phyloP scores from a whole-genome alignment of 805 yeast species.

The Metschnikowia lunata region DNA sequence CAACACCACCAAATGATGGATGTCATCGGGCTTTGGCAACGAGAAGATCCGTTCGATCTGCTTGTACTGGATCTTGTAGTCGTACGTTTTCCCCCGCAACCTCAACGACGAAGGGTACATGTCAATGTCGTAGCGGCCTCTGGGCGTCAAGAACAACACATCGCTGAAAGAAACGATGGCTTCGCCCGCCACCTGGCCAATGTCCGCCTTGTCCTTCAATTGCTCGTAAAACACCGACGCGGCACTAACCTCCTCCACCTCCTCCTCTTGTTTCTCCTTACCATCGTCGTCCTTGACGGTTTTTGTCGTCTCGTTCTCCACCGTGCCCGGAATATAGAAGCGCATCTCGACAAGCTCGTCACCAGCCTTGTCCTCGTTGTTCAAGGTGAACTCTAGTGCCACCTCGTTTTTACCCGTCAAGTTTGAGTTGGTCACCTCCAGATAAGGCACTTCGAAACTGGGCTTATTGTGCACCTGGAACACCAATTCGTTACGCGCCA shows the following conservation, averaged over 20 bases:
- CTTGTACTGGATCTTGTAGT: conserved; percentile 87
- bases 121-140: conserved; percentile 97
- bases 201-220: conserved; percentile 86
- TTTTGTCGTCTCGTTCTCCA: conserved; percentile 45
- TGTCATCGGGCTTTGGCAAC: conserved; percentile 90
- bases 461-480: conserved; percentile 87
- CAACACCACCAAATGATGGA: conserved; percentile 79
- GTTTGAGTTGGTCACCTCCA: conserved; percentile 76
- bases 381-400: conserved; percentile 75
- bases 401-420: conserved; percentile 91
- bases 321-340: conserved; percentile 87
- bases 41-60: conserved; percentile 89
- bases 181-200: conserved; percentile 92
- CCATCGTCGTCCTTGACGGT: conserved; percentile 25
- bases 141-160: conserved; percentile 87
- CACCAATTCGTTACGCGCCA: conserved; percentile 86
- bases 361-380: conserved; percentile 66
- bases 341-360: conserved; percentile 95
- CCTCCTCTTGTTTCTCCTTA: conserved; percentile 32
- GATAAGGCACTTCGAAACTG: conserved; percentile 84
- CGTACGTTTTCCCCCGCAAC: conserved; percentile 95
- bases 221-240: conserved; percentile 88
- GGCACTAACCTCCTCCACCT: conserved; percentile 52
- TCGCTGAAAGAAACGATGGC: conserved; percentile 92
- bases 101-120: conserved; percentile 84